phyloP scores from a whole-genome alignment of 2,329 filamentous ascomycete genomes.

The Alternaria infectoria region DNA sequence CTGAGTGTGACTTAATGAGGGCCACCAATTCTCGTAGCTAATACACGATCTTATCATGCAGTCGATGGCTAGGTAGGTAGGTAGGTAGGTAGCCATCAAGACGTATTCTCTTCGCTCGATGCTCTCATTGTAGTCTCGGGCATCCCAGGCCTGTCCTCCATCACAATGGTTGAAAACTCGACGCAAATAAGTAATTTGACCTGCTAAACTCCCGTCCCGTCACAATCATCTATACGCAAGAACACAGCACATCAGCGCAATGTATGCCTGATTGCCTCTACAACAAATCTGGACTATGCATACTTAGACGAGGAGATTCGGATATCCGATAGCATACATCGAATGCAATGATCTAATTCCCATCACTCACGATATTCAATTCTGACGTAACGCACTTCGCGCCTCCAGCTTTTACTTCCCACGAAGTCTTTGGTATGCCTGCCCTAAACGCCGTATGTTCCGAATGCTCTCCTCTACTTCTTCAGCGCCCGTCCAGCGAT shows the following conservation, averaged over 20 bases:
- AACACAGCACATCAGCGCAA: neutral
- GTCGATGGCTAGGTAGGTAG: conserved; percentile 6
- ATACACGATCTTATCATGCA: neutral
- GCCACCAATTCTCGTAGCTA: neutral
- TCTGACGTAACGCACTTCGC: neutral
- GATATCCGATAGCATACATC: neutral
- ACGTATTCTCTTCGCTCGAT: neutral
- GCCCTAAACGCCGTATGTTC: neutral
- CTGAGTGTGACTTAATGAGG: fast-evolving
- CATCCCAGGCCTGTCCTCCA: neutral
- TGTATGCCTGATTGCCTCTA: neutral
- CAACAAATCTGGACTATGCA: neutral
- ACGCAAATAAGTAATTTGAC: fast-evolving
- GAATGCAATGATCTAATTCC: too few species aligned
- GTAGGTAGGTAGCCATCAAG: conserved; percentile 9
- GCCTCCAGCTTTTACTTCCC: too few species aligned
- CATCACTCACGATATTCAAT: neutral
- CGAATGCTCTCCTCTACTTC: conserved; percentile 21
- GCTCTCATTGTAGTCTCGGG: too few species aligned
- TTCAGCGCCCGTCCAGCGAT: conserved; percentile 69
- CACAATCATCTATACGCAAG: neutral
- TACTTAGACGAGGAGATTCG: neutral
- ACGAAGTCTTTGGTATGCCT: conserved; percentile 1
- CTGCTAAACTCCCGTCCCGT: neutral
- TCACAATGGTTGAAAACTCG: neutral